Conservation (phyloP, 2,329 filamentous ascomycete genomes). For the Venturiaceae sp. region DNA sequence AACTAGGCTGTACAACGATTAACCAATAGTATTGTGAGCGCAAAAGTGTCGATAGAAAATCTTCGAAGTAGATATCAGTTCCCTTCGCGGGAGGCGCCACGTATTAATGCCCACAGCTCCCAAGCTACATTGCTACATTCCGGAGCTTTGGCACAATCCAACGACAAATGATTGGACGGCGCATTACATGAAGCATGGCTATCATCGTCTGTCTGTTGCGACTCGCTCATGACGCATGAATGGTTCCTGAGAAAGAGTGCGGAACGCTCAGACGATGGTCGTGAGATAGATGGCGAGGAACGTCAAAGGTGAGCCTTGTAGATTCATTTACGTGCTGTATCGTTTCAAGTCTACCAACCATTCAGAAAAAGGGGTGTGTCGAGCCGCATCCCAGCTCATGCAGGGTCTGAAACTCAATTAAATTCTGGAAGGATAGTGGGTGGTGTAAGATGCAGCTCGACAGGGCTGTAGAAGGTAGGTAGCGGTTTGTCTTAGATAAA, state of each 20-base stretch:
- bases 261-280: background rate
- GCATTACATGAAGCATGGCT: background rate
- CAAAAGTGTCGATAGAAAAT: background rate
- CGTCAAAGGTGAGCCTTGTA: background rate
- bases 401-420: background rate
- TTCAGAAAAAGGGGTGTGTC: background rate
- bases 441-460: background rate
- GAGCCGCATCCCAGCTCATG: background rate
- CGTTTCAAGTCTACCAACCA: background rate
- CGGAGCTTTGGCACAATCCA: too few relatives aligned
- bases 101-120: background rate
- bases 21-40: background rate
- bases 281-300: background rate
- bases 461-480: background rate
- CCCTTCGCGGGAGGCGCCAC: background rate
- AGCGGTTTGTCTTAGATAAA: background rate
- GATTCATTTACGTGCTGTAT: background rate
- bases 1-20: background rate
- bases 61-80: background rate
- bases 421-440: background rate
- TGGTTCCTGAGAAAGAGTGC: background rate
- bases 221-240: background rate
- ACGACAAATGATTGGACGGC: background rate
- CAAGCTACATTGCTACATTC: background rate
- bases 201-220: background rate